A percentile compares a stretch with the other conserved stretches of the same genome.
Conservation (phyloP, 2,329 filamentous ascomycete species). For the Teratosphaeria destructans region DNA sequence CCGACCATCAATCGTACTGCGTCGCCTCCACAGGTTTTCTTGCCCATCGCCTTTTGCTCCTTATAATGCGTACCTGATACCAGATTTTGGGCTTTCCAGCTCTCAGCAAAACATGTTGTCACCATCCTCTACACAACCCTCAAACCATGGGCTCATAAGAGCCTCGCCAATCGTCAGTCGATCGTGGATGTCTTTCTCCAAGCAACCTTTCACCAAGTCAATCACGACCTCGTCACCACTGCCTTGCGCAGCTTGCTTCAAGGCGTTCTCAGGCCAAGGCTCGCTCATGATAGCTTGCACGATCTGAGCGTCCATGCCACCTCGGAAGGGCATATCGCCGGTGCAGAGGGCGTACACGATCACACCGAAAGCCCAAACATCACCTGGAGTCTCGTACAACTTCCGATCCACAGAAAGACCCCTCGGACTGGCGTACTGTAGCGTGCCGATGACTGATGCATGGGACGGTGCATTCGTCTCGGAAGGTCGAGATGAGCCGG, state of each 20-base stretch:
- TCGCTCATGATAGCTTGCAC: slow-evolving; percentile 50
- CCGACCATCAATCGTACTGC: not conserved
- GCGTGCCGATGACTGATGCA: slow-evolving; percentile 46
- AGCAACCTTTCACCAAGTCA: slow-evolving; percentile 49
- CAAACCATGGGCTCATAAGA: slow-evolving; percentile 46
- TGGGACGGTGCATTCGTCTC: slow-evolving; percentile 7
- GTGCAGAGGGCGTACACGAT: slow-evolving; percentile 52
- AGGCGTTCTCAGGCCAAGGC: slow-evolving; percentile 45
- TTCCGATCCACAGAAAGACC: slow-evolving; percentile 32
- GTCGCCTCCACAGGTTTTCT: too few species aligned
- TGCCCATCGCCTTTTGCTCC: not conserved
- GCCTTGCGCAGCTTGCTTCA: slow-evolving; percentile 35
- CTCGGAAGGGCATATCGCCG: slow-evolving; percentile 52
- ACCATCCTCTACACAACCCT: slow-evolving; percentile 7
- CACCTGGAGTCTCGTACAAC: slow-evolving; percentile 45
- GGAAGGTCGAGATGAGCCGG: not conserved
- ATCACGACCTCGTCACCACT: slow-evolving; percentile 34
- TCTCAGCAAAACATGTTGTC: not conserved
- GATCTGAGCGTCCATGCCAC: slow-evolving; percentile 48
- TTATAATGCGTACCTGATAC: not conserved
- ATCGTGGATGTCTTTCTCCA: slow-evolving; percentile 44
- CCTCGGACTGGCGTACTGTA: slow-evolving; percentile 46
- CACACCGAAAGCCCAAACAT: slow-evolving; percentile 59
- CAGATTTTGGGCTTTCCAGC: not conserved
- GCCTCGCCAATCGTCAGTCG: slow-evolving; percentile 50